Conservation (phyloP, 345 rosid species). For the Corchorus olitorius region DNA sequence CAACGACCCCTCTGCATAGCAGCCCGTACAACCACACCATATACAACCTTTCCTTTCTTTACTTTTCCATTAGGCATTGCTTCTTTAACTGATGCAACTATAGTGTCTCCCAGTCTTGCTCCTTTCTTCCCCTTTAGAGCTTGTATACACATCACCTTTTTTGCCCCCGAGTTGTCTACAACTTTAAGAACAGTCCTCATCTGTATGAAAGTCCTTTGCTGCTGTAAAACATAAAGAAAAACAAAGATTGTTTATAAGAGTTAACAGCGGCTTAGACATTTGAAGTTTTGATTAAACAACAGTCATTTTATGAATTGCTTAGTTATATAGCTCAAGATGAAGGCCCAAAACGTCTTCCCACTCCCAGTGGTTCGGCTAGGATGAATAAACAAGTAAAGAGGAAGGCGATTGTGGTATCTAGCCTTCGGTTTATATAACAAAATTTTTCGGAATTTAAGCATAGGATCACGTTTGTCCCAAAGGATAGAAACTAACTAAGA, state of each 20-base stretch:
- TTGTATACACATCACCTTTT: constrained; percentile 91
- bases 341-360: not conserved
- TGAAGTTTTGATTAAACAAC: not conserved
- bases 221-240: constrained; percentile 35
- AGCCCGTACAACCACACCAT: constrained; percentile 84
- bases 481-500: not conserved
- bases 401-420: not conserved
- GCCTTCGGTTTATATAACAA: not conserved
- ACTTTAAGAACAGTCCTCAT: constrained; percentile 90
- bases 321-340: not conserved
- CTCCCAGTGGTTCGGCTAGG: not conserved
- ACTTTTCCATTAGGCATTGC: constrained; percentile 93
- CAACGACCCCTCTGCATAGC: constrained; percentile 88
- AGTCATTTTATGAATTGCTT: not conserved
- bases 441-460: not conserved
- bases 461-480: not conserved
- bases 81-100: constrained; percentile 86
- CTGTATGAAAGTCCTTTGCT: constrained; percentile 80
- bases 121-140: constrained; percentile 75
- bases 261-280: not conserved
- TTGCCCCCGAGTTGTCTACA: constrained; percentile 87
- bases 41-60: constrained; percentile 84
- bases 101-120: constrained; percentile 80
- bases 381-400: not conserved
- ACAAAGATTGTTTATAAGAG: not conserved